Base-by-base conservation (phyloP, 192 early-diverging fungal genomes). In the Chytriomyces sp. region DNA sequence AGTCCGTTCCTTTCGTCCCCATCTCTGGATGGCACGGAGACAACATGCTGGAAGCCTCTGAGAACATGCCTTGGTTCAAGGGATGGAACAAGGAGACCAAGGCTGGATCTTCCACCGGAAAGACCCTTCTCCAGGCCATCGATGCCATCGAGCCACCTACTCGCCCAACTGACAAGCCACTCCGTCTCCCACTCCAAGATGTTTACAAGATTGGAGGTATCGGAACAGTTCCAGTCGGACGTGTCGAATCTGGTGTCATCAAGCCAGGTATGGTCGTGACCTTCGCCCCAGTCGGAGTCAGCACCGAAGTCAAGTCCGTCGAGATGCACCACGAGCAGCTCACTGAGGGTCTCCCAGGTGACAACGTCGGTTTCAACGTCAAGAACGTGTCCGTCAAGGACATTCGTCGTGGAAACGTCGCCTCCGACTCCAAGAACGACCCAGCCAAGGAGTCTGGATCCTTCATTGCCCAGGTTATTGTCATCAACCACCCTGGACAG, bases 321-420 rank as follows among this genome's bases (percentile, higher is more conserved):
- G 95, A 97, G 87, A 98, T 97, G 95, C 96, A 98, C 89, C 95
- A 97, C 92, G 93, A 98, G 86, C 84, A 90, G 79, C 89, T 97
- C 79, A 80, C 81, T 72, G 90, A 97, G 88, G 94, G 93, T 88
- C 75, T 89, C 24, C 94, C 96, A 77, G 96, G 96, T 78, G 96
- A 98, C 92, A 95, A 97, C 92, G 94, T 98, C 82, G 96, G 95
- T 83, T 95, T 98, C 92, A 97, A 97, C 93, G 91, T 97, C 89
- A 98, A 95, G 94, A 95, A 94, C 92, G 93, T 96, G 63, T 95
- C 94, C 73, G 94, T 94, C 88, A 97, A 95, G 92, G 94, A 96
- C 84, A 97, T 97, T 88, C 95, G 94, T 81, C 93, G 94, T 91
- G 96, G 95, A 84, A 89, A 92, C 86, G 95, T 97, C 88, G 92